Evolutionary conservation across 805 yeast species (phyloP), one percentile per base, ranked within the genome.

Genomic region (Candida suzukii): DNA sequence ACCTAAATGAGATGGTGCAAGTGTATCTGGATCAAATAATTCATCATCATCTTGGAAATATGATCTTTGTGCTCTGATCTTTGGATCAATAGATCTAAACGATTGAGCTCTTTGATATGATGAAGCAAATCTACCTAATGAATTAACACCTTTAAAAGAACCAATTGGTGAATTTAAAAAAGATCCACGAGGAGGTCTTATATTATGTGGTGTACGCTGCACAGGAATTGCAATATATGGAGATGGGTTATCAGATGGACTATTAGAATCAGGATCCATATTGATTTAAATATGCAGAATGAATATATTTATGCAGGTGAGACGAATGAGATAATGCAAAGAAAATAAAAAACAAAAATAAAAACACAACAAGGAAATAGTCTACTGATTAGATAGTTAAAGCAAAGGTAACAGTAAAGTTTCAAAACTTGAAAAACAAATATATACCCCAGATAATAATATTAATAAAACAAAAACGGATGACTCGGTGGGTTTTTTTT

Each of bases 21-120:
- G 61, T 2, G 85, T 73, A 31, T 71, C 76, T 4, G 84, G 87
- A 54, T 84, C 90, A 48, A 74, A 76, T 13, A 78, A 58, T 54
- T 79, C 86, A 54, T 83, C 90, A 45, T 67, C 73, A 51, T 67
- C 76, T 52, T 57, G 68, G 56, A 85, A 82, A 47, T 73, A 85
- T 0, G 88, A 80, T 49, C 95, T 64, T 25, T 72, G 64, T 8
- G 78, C 74, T 51, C 70, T 75, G 49, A 83, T 77, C 28, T 73
- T 68, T 22, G 72, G 70, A 49, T 74, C 80, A 24, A 73, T 51
- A 12, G 78, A 73, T 38, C 73, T 68, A 57, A 71, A 74, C 3
- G 88, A 76, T 57, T 85, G 91, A 2, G 95, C 93, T 56, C 96
- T 72, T 31, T 78, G 74, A 54, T 73, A 78, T 0, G 95, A 86